Evolutionary conservation across 2,329 filamentous ascomycete species (phyloP).

Genomic region (Aspergillus fumigatiaffinis): DNA sequence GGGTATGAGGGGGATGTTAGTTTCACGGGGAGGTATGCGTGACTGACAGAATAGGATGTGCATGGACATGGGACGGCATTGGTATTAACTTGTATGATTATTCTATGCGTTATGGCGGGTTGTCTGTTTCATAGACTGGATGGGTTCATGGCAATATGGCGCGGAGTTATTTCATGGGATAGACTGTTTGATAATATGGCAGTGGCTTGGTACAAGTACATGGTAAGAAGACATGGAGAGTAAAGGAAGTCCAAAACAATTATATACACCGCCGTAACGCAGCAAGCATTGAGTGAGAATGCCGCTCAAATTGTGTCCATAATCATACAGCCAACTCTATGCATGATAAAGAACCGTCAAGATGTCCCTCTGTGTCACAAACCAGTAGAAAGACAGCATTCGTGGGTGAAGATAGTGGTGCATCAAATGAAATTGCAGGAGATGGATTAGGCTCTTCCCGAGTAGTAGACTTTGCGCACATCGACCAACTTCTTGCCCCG

Average conservation of each 20-base stretch:
- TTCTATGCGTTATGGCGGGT: neutral
- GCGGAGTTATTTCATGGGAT: constrained; percentile 10
- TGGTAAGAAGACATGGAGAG: constrained; percentile 12
- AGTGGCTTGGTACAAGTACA: constrained; percentile 28
- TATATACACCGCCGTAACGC: constrained; percentile 21
- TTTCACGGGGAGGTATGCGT: constrained; percentile 15
- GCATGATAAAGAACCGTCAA: constrained; percentile 3
- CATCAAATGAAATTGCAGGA: constrained; percentile 4
- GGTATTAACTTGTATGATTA: neutral
- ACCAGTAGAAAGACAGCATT: constrained; percentile 23
- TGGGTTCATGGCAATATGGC: neutral
- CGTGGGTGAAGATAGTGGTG: constrained; percentile 10
- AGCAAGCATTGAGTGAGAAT: constrained; percentile 3
- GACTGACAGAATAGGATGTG: constrained; percentile 1
- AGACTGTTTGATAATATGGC: constrained; percentile 4
- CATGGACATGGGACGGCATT: constrained; percentile 2
- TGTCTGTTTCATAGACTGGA: neutral
- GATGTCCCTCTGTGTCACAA: constrained; percentile 5
- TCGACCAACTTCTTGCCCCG: constrained; percentile 94
- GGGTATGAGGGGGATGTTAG: constrained; percentile 22
- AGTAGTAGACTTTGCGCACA: constrained; percentile 95
- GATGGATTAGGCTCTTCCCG: constrained; percentile 59
- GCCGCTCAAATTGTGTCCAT: constrained; percentile 8
- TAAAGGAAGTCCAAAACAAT: constrained; percentile 4
- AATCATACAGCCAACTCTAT: constrained; percentile 15